A percentile compares a stretch with the other conserved stretches of the same genome.
Conservation (phyloP, 306 rosid genomes). For the Benincasa hispida region DNA sequence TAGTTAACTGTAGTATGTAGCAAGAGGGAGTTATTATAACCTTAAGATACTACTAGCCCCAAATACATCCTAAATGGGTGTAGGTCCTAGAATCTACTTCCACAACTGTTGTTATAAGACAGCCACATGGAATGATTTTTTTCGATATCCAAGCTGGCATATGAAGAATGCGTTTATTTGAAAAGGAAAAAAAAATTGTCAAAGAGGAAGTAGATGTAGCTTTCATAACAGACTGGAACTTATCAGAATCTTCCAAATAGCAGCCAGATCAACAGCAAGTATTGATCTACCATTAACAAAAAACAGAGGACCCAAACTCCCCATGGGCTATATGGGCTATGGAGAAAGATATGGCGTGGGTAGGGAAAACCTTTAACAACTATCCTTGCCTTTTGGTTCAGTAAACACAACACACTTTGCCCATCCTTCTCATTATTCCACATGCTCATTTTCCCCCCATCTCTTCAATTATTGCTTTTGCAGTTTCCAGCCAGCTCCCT, state of each 20-base stretch:
- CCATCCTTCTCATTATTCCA: conserved; percentile 3
- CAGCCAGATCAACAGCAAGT: background rate
- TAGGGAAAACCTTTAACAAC: background rate
- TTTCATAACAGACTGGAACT: conserved; percentile 6
- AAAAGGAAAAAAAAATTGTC: background rate
- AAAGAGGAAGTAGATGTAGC: background rate
- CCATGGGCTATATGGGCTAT: background rate
- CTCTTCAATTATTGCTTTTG: background rate
- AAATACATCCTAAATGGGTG: no score
- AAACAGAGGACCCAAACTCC: background rate
- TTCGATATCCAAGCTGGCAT: no score
- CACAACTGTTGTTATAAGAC: no score
- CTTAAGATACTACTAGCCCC: no score
- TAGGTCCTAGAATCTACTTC: no score
- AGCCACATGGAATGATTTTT: no score
- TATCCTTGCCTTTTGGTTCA: background rate
- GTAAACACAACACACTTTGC: background rate
- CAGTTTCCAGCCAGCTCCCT: background rate
- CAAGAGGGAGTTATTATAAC: no score
- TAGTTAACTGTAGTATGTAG: no score
- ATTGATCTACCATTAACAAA: background rate
- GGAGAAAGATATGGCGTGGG: conserved; percentile 1
- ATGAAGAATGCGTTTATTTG: no score
- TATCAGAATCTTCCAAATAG: background rate
- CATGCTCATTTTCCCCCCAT: background rate